Conservation (phyloP, 2,329 filamentous ascomycete species). For the Fusarium sterilihyphosum region DNA sequence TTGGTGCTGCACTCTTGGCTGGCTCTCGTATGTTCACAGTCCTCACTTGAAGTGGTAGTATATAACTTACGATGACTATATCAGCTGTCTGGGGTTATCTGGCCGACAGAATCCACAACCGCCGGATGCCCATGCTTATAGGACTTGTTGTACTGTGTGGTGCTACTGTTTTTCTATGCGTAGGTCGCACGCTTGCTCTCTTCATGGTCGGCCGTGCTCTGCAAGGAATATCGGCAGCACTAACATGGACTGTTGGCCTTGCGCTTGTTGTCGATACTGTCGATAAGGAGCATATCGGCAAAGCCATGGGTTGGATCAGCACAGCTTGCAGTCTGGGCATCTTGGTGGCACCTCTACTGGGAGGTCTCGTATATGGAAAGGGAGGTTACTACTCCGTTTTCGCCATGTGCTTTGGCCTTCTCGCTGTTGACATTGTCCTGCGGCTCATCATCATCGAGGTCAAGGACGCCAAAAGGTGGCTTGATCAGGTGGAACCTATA, state of each 20-base stretch:
- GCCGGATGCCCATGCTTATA: constrained; percentile 47
- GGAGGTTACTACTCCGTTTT: constrained; percentile 50
- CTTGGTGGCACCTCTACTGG: constrained; percentile 46
- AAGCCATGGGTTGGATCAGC: constrained; percentile 49
- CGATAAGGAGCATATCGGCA: constrained; percentile 45
- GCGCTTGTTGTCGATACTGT: constrained; percentile 50
- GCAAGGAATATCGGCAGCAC: constrained; percentile 47
- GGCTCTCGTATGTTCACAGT: constrained; percentile 44
- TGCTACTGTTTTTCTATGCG: constrained; percentile 47
- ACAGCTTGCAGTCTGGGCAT: constrained; percentile 48
- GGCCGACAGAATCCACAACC: constrained; percentile 48
- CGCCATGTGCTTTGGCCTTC: constrained; percentile 49
- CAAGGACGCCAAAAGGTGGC: constrained; percentile 46
- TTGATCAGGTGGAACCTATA: constrained; percentile 6
- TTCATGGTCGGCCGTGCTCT: constrained; percentile 47
- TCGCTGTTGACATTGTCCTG: constrained; percentile 47
- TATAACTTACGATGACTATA: neutral
- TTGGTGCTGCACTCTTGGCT: constrained; percentile 45
- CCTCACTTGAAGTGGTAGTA: neutral
- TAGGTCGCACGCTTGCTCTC: constrained; percentile 45
- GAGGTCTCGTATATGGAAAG: constrained; percentile 47
- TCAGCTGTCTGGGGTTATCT: constrained; percentile 50
- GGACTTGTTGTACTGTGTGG: constrained; percentile 45
- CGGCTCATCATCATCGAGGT: constrained; percentile 48
- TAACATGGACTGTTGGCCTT: constrained; percentile 51